Conservation (phyloP, 1,284 basidiomycete genomes). For the Cutaneotrichosporon sp. region DNA sequence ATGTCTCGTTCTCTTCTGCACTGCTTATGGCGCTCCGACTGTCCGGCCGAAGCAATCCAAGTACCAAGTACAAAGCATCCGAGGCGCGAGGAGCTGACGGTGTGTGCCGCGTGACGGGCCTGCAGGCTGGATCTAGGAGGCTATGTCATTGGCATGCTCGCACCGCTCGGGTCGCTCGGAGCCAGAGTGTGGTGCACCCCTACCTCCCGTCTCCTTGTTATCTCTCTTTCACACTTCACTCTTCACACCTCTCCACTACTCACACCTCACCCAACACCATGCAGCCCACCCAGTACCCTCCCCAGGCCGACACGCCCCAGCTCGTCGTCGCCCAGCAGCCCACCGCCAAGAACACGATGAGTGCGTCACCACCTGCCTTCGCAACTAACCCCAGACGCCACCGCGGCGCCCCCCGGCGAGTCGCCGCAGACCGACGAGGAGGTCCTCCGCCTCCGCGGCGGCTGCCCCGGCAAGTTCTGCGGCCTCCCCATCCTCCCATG, state of each 20-base stretch:
- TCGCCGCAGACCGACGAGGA: slow-evolving; percentile 26
- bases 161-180: background rate
- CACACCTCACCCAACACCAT: background rate
- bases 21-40: too few relatives aligned
- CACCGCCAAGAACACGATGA: slow-evolving; percentile 32
- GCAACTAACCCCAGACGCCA: slow-evolving; percentile 11
- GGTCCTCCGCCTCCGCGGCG: slow-evolving; percentile 43
- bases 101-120: too few relatives aligned
- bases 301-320: background rate
- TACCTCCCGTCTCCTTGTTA: background rate
- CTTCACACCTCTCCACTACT: background rate
- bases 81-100: too few relatives aligned
- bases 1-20: too few relatives aligned
- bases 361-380: slow-evolving; percentile 25
- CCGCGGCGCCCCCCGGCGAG: slow-evolving; percentile 10
- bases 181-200: background rate
- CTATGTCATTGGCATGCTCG: background rate
- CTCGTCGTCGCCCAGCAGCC: slow-evolving; percentile 39
- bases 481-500: slow-evolving; percentile 52
- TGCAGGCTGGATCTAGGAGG: background rate
- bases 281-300: slow-evolving; percentile 7
- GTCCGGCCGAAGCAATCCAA: too few relatives aligned
- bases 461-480: slow-evolving; percentile 50
- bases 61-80: too few relatives aligned
- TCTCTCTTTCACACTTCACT: background rate